Percentiles rank a stretch among this genome's conserved stretches.
Conservation (phyloP, 108 stramenopile species). For the Cyclostephanos invisitatus region DNA sequence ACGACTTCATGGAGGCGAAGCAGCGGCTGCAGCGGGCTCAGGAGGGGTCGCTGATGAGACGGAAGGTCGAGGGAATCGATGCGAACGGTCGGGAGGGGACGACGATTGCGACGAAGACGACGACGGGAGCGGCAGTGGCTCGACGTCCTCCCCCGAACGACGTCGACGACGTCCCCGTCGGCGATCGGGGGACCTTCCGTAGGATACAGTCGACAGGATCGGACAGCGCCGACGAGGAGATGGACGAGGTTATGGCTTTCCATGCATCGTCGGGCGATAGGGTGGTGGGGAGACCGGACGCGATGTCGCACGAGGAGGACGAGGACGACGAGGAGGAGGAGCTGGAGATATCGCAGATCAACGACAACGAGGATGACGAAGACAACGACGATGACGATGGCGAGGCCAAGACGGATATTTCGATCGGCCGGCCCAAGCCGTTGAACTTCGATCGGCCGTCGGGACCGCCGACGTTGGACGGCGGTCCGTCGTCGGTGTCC, state of each 20-base stretch:
- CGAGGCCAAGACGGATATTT: conserved; percentile 1
- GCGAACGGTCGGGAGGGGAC: background rate
- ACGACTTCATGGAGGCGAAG: conserved; percentile 37
- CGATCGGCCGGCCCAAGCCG: conserved; percentile 9
- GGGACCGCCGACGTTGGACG: background rate
- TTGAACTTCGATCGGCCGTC: conserved; percentile 18
- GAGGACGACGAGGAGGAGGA: conserved; percentile 17
- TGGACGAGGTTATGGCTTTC: conserved; percentile 23
- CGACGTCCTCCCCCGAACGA: background rate
- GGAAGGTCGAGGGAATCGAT: background rate
- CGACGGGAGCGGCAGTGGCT: background rate
- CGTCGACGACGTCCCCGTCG: background rate
- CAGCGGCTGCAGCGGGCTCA: conserved; percentile 4
- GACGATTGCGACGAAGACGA: background rate
- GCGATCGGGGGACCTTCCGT: conserved; percentile 15
- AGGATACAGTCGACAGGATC: conserved; percentile 25
- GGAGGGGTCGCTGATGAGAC: background rate
- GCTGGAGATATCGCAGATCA: conserved; percentile 17
- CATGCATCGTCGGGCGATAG: background rate
- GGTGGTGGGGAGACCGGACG: background rate
- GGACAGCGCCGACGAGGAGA: conserved; percentile 25
- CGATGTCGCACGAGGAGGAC: conserved; percentile 4
- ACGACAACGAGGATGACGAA: conserved; percentile 7
- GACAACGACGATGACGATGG: conserved; percentile 4
- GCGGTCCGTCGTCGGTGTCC: background rate